Percentiles rank a stretch among this genome's conserved stretches.
Conservation (phyloP, 2,329 filamentous ascomycete species). For the Cercospora zeina region DNA sequence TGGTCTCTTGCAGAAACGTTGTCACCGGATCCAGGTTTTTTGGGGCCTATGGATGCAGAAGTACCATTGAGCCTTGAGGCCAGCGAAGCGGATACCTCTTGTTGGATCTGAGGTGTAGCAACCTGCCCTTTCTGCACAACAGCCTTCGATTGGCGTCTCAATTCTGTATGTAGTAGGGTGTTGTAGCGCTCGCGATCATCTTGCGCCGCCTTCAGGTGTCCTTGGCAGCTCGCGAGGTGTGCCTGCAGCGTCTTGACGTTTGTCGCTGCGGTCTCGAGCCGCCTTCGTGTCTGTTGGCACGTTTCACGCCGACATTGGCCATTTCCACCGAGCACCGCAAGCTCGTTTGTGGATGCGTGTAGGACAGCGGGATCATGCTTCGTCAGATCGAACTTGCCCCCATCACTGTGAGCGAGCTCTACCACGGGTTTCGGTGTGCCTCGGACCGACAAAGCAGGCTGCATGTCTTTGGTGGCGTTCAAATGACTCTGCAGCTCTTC, state of each 20-base stretch:
- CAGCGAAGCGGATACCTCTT: slow-evolving; percentile 18
- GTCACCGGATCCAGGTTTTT: neutral
- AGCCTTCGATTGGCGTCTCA: slow-evolving; percentile 41
- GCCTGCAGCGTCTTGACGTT: neutral
- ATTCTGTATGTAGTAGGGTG: slow-evolving; percentile 44
- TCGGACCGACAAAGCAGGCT: neutral
- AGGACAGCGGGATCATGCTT: neutral
- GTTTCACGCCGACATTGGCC: neutral
- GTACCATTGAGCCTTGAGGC: slow-evolving; percentile 3
- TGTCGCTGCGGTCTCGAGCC: neutral
- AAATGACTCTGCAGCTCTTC: neutral
- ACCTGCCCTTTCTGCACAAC: slow-evolving; percentile 20
- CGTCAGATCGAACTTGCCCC: neutral
- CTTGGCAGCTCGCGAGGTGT: neutral
- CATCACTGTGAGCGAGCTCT: neutral
- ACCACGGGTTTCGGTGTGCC: neutral
- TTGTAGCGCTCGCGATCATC: slow-evolving; percentile 46
- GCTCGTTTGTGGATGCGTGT: neutral
- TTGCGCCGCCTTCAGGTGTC: slow-evolving; percentile 24
- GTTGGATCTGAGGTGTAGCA: slow-evolving; percentile 25
- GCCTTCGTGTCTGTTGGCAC: neutral
- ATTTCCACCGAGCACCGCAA: neutral
- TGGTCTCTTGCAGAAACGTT: slow-evolving; percentile 2
- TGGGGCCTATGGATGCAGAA: neutral
- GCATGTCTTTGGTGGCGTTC: neutral